phyloP scores from a whole-genome alignment of 176 grass and related monocot species.

The Zoysia japonica region DNA sequence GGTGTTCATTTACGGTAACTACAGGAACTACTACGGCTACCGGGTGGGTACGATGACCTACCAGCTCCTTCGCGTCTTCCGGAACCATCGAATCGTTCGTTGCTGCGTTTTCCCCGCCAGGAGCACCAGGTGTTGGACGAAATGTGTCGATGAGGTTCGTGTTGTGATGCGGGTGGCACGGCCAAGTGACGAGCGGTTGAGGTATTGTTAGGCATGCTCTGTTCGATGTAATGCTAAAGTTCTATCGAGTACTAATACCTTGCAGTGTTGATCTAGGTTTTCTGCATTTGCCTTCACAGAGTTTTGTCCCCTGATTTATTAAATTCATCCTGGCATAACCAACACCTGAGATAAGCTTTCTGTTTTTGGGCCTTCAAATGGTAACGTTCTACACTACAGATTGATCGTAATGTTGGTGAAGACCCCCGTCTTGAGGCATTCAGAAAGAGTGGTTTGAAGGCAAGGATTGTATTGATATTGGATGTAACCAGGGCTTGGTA shows the following conservation, averaged over 20 bases:
- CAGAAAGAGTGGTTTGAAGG: slow-evolving; percentile 85
- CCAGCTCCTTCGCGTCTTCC: background rate
- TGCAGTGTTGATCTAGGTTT: background rate
- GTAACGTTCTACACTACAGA: slow-evolving; percentile 51
- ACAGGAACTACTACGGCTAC: slow-evolving; percentile 93
- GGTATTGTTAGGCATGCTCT: background rate
- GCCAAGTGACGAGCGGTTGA: background rate
- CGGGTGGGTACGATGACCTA: slow-evolving; percentile 42
- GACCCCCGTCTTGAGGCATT: slow-evolving; percentile 80
- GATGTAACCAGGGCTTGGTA: slow-evolving; percentile 91
- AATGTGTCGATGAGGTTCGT: background rate
- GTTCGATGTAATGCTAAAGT: slow-evolving; percentile 25
- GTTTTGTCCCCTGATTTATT: background rate
- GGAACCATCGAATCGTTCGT: background rate
- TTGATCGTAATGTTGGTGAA: slow-evolving; percentile 64
- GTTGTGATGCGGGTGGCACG: background rate
- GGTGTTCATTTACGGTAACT: slow-evolving; percentile 89
- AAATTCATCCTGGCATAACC: background rate
- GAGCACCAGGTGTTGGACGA: background rate
- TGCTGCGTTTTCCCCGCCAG: background rate
- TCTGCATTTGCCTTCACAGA: background rate
- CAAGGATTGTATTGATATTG: slow-evolving; percentile 97
- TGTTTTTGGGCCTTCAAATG: background rate
- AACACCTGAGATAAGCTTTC: background rate
- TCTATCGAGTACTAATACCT: background rate